Evolutionary conservation across 1,284 basidiomycete species (phyloP), one percentile per base, ranked within the genome.

Genomic region (Heterobasidion parviporum): DNA sequence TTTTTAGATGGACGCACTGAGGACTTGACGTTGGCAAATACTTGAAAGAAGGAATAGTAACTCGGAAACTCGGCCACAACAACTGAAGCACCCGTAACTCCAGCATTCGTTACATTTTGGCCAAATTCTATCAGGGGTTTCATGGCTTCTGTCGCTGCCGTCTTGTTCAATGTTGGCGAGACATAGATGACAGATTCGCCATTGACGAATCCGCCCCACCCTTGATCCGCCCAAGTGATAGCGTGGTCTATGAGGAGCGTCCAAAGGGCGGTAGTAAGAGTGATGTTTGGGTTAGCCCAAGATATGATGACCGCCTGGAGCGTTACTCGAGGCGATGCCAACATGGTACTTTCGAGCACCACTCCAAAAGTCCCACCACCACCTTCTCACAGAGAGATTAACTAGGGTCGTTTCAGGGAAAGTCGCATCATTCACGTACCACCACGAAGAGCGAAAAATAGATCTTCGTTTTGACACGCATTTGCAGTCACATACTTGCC

Each of bases 81-180:
- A 2, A 71, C 54, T 35, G 61, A 26, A 26, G 26, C 26, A 26
- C 26, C 26, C 26, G 26, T 0, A 74, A 58, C 34, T 63, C 26
- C 26, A 26, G 26, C 4, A 26, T 26, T 26, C 26, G 4, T 26
- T 26, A 26, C 26, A 26, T 26, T 58, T 38, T 68, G 53, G 0
- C 69, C 74, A 46, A 75, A 72, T 1, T 71, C 63, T 10, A 76
- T 61, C 36, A 79, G 57, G n/a, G 76, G 69, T 15, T 66, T 64
- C 70, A 78, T 71, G 9, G 74, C 72, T 36, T 58, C 62, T 16
- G 63, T 60, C 1, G 76, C 74, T 1, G 68, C 65, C 0, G 60
- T 64, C 34, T 64, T 55, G 32, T 62, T 65, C 41, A 71, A 58
- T 12, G 44, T 56, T 12, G 64, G 64, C 6, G 56, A 63, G 4